A percentile compares a stretch with the other conserved stretches of the same genome.
These are phyloP conservation scores for Orobanche coerulescens DNA, from an alignment of 257 asterid species.

Conservation along the genomic window DNA sequence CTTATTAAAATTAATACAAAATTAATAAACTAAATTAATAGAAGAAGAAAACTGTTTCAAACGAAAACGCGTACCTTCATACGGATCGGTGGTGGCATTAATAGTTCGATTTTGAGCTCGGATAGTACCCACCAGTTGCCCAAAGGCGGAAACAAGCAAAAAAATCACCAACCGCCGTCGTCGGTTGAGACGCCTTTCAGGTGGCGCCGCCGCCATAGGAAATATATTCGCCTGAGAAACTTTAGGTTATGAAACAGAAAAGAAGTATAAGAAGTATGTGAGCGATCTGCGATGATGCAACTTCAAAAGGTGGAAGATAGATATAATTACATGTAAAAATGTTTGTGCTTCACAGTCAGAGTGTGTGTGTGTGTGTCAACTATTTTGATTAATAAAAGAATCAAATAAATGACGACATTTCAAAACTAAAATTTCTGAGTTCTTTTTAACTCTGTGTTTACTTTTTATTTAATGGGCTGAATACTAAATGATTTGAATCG, in stretches of 20 bases:
- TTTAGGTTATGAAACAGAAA: too few relatives aligned
- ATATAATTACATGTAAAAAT: too few relatives aligned
- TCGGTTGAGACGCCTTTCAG: not conserved
- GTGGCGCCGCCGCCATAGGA: slow-evolving; percentile 21
- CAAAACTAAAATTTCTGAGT: too few relatives aligned
- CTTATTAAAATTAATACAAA: not conserved
- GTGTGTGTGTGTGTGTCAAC: too few relatives aligned
- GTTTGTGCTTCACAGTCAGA: not conserved
- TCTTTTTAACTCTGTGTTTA: too few relatives aligned
- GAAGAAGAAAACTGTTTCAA: not conserved
- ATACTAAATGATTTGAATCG: too few relatives aligned
- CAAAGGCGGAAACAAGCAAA: slow-evolving; percentile 12
- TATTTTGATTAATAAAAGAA: too few relatives aligned
- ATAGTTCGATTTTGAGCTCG: slow-evolving; percentile 29
- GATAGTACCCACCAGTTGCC: slow-evolving; percentile 7
- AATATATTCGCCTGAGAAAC: too few relatives aligned
- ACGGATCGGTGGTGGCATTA: slow-evolving; percentile 30
- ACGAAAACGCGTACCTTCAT: slow-evolving; percentile 24
- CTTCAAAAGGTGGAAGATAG: too few relatives aligned
- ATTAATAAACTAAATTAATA: not conserved
- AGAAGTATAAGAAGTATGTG: not conserved
- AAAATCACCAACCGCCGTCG: not conserved
- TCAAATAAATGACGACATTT: too few relatives aligned
- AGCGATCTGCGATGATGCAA: too few relatives aligned
- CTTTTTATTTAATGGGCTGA: too few relatives aligned